A percentile compares a stretch with the other conserved stretches of the same genome.
Conservation (phyloP, 768 basidiomycete species). For the Leccinum arenicola region DNA sequence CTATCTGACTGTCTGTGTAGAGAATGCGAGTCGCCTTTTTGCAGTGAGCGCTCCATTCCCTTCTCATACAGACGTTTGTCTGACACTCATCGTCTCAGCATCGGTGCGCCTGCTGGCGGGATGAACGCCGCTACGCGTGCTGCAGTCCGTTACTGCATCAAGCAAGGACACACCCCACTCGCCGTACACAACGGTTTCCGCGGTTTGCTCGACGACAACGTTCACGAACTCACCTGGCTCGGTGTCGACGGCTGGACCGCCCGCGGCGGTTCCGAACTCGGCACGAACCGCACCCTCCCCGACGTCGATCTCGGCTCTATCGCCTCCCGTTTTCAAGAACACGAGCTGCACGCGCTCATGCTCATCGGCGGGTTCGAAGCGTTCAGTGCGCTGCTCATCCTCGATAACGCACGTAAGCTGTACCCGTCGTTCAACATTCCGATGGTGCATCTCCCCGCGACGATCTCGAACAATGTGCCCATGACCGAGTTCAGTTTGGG, state of each 20-base stretch:
- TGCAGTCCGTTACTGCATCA: constrained; percentile 88
- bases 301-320: constrained; percentile 83
- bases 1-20: constrained; percentile 35
- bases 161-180: constrained; percentile 89
- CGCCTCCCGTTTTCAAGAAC: constrained; percentile 89
- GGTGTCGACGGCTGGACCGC: constrained; percentile 96
- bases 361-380: constrained; percentile 98
- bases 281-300: constrained; percentile 90
- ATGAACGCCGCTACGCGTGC: constrained; percentile 99
- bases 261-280: constrained; percentile 95
- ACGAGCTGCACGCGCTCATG: constrained; percentile 72
- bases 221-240: constrained; percentile 89
- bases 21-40: constrained; percentile 79
- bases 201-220: constrained; percentile 86
- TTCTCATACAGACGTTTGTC: background rate
- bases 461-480: constrained; percentile 97
- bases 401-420: constrained; percentile 76
- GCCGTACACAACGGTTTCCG: constrained; percentile 95
- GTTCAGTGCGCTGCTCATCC: constrained; percentile 71
- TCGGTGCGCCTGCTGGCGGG: constrained; percentile 96
- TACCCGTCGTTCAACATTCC: constrained; percentile 96
- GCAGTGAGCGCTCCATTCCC: constrained; percentile 54
- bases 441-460: constrained; percentile 94
- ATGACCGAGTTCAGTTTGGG: constrained; percentile 95
- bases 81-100: constrained; percentile 42